These are phyloP conservation scores for Alnus rubra DNA, from an alignment of 306 rosid genomes.

Conservation along the genomic window DNA sequence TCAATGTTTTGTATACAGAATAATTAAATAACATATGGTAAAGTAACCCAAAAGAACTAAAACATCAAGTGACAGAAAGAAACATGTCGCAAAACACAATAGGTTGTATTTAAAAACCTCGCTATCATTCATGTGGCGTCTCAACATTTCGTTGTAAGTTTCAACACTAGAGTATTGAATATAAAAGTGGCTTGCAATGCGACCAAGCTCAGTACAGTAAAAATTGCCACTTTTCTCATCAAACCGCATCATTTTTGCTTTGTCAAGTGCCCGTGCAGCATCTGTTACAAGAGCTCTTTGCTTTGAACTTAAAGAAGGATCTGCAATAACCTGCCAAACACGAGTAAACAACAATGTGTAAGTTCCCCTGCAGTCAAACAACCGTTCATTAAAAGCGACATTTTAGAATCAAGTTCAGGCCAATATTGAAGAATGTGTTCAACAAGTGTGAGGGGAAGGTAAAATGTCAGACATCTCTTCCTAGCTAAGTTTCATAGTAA, in stretches of 20 bases:
- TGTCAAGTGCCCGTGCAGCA: constrained; percentile 96
- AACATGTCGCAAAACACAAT: neutral
- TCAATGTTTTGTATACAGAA: neutral
- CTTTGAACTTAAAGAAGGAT: constrained; percentile 82
- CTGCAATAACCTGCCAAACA: constrained; percentile 73
- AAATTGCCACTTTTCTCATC: constrained; percentile 99
- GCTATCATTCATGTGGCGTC: constrained; percentile 87
- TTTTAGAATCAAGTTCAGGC: neutral
- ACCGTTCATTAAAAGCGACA: neutral
- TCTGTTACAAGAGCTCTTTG: constrained; percentile 87
- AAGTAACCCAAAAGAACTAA: constrained; percentile 7
- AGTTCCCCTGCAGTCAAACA: neutral
- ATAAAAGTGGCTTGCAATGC: constrained; percentile 99
- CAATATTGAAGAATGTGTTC: neutral
- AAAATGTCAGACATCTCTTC: neutral
- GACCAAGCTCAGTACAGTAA: constrained; percentile 99
- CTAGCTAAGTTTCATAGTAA: neutral
- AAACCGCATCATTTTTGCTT: constrained; percentile 99
- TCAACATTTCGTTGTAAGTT: constrained; percentile 91
- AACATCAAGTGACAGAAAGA: neutral
- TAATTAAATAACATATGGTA: neutral
- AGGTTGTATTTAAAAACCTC: constrained; percentile 63
- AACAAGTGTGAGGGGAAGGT: neutral
- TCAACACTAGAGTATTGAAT: constrained; percentile 96
- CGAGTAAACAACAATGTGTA: constrained; percentile 17